Evolutionary conservation across 768 basidiomycete genomes (phyloP).

Genomic region (Gloeophyllum trabeum): DNA sequence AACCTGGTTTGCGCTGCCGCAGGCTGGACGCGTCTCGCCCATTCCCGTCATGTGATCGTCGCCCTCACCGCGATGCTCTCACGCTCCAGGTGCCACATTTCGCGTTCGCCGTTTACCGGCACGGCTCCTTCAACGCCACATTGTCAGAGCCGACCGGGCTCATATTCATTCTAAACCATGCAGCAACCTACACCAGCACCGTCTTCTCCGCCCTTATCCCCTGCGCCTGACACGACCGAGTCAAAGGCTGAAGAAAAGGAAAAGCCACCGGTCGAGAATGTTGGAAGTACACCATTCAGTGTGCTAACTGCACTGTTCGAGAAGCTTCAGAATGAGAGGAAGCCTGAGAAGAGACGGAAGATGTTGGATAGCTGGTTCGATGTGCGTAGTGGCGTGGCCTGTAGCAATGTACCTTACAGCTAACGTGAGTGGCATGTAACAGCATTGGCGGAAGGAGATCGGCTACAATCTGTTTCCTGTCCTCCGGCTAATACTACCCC

Average conservation of each 20-base stretch:
- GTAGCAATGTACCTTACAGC: conserved; percentile 9
- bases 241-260: conserved; percentile 28
- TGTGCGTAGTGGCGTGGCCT: too few species aligned
- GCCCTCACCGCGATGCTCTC: too few species aligned
- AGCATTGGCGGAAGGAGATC: conserved; percentile 83
- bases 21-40: too few species aligned
- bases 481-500: conserved; percentile 81
- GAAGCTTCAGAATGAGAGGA: conserved; percentile 59
- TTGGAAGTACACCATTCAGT: conserved; percentile 57
- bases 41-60: too few species aligned
- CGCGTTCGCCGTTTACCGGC: too few species aligned
- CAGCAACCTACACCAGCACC: conserved; percentile 54
- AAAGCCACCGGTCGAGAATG: conserved; percentile 52
- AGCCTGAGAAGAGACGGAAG: conserved; percentile 62
- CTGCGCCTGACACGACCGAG: conserved; percentile 11
- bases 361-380: conserved; percentile 71
- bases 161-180: too few species aligned
- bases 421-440: conserved; percentile 1
- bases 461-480: conserved; percentile 88
- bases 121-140: too few species aligned
- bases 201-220: conserved; percentile 43
- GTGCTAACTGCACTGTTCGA: conserved; percentile 66
- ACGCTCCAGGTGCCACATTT: too few species aligned
- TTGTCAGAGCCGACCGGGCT: too few species aligned
- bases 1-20: too few species aligned